These are phyloP conservation scores for Biscutella laevigata DNA, from an alignment of 441 rosid species.

Conservation along the genomic window DNA sequence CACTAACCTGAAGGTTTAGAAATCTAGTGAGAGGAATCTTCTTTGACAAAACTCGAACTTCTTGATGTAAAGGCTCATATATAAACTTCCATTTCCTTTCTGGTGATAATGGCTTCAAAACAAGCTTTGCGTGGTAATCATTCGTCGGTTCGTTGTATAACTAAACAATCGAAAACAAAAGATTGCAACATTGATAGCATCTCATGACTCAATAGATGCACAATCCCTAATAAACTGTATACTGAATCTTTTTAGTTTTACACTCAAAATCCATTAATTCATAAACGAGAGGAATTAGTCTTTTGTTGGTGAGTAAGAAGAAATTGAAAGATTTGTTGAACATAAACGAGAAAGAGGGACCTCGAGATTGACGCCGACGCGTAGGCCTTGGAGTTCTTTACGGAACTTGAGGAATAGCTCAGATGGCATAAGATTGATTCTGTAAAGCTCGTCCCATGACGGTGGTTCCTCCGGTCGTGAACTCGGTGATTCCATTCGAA, in stretches of 20 bases:
- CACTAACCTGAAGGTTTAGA: slow-evolving; percentile 90
- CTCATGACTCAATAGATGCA: not conserved
- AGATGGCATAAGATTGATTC: slow-evolving; percentile 61
- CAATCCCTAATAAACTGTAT: not conserved
- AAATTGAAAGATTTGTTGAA: not conserved
- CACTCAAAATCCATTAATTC: not conserved
- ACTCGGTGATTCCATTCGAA: slow-evolving; percentile 22
- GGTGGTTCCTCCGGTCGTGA: slow-evolving; percentile 44
- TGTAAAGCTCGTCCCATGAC: slow-evolving; percentile 83
- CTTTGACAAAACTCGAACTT: slow-evolving; percentile 61
- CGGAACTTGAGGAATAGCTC: slow-evolving; percentile 79
- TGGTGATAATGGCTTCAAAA: slow-evolving; percentile 65
- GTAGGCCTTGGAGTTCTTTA: slow-evolving; percentile 72
- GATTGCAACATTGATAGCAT: not conserved
- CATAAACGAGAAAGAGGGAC: slow-evolving; percentile 20
- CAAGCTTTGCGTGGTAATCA: slow-evolving; percentile 77
- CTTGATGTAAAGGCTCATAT: slow-evolving; percentile 68
- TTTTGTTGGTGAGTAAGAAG: not conserved
- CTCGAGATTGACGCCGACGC: slow-evolving; percentile 89
- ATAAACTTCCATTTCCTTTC: slow-evolving; percentile 75
- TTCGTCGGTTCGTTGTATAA: slow-evolving; percentile 76
- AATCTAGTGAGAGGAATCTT: slow-evolving; percentile 82
- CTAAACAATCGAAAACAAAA: slow-evolving; percentile 25
- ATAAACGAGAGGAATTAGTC: too few relatives aligned
- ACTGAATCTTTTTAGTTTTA: not conserved